Evolutionary conservation across 2,329 filamentous ascomycete species (phyloP).

Genomic region (Colletotrichum abscissum): DNA sequence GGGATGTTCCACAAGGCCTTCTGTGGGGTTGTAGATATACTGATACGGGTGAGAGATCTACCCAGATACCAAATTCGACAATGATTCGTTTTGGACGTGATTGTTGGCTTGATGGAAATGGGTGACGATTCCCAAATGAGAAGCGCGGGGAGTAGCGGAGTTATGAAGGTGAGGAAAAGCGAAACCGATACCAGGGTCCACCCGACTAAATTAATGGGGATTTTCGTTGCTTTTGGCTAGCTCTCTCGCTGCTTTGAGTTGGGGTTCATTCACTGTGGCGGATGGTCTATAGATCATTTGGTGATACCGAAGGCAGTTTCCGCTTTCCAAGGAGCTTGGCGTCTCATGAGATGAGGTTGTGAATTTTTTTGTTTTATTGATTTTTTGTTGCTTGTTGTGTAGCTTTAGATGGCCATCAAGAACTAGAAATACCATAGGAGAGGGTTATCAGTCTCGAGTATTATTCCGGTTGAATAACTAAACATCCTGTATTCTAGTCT

Average conservation of each 20-base stretch:
- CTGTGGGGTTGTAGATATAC: background rate
- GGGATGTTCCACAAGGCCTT: background rate
- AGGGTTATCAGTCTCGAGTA: background rate
- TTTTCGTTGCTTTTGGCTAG: background rate
- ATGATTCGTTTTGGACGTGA: background rate
- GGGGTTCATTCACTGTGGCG: background rate
- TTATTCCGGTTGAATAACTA: background rate
- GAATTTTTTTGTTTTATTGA: no score
- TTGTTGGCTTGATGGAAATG: background rate
- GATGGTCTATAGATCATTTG: background rate
- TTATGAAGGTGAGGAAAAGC: conserved; percentile 16
- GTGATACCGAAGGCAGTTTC: background rate
- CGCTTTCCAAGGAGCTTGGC: background rate
- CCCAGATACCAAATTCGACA: background rate
- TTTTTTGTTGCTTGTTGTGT: no score
- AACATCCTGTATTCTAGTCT: background rate
- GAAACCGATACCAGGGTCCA: background rate
- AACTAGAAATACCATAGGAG: no score
- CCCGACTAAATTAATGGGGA: background rate
- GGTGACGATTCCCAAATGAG: background rate
- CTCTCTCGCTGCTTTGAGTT: conserved; percentile 1
- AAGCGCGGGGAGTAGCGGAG: conserved; percentile 23
- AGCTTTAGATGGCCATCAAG: no score
- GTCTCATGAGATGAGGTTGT: no score
- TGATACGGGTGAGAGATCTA: background rate